Percentiles rank a stretch among this genome's conserved stretches.
phyloP scores from a whole-genome alignment of 805 yeast genomes.

The Kodamaea jinghongensis region DNA sequence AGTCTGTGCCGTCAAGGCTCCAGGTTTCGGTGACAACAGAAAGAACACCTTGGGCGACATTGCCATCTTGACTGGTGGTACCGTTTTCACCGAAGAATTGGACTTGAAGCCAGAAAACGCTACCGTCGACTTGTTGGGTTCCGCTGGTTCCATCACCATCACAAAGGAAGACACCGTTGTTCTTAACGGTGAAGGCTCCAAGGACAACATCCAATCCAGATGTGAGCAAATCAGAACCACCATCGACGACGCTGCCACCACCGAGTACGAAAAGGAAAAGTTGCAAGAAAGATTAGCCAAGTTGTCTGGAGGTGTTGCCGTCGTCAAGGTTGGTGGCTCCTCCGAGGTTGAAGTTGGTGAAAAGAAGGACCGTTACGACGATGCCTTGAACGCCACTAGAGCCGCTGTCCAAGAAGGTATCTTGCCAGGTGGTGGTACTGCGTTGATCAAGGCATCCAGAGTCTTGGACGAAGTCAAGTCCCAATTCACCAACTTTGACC shows the following conservation, averaged over 20 bases:
- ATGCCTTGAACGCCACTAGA: constrained; percentile 97
- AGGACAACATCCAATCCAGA: constrained; percentile 77
- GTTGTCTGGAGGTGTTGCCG: constrained; percentile 98
- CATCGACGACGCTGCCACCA: constrained; percentile 68
- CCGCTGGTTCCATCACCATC: constrained; percentile 86
- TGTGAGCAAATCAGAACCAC: constrained; percentile 90
- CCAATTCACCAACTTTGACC: constrained; percentile 80
- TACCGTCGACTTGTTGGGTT: constrained; percentile 83
- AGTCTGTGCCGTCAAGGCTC: constrained; percentile 96
- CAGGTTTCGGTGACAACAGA: constrained; percentile 99
- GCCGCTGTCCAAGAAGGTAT: constrained; percentile 99
- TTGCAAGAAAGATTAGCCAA: constrained; percentile 96
- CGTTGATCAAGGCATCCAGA: constrained; percentile 86
- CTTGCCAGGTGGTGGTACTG: constrained; percentile 99
- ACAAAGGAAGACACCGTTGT: constrained; percentile 95
- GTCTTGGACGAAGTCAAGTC: constrained; percentile 67
- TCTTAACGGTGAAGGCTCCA: constrained; percentile 87
- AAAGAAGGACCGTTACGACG: constrained; percentile 98
- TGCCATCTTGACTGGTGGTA: constrained; percentile 93
- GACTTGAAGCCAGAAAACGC: constrained; percentile 96
- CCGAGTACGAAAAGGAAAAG: constrained; percentile 94
- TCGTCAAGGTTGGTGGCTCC: constrained; percentile 94
- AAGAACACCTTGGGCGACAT: constrained; percentile 94
- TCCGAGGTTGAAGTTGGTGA: constrained; percentile 98
- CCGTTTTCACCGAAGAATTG: constrained; percentile 86